phyloP scores from a whole-genome alignment of 2,329 filamentous ascomycete genomes.

The Cladophialophora psammophila region DNA sequence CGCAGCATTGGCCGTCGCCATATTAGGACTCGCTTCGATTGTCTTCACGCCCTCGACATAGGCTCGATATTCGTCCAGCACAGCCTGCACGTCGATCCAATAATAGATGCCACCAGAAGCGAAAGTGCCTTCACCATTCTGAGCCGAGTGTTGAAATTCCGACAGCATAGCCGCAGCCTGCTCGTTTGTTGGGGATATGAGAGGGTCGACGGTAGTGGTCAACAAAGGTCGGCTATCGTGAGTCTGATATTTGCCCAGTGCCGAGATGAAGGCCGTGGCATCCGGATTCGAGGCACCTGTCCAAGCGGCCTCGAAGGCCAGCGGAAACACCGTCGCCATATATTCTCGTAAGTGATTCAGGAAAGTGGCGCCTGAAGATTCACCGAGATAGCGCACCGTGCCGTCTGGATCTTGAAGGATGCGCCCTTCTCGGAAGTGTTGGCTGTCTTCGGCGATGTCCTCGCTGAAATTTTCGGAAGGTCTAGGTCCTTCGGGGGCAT shows the following conservation, averaged over 20 bases:
- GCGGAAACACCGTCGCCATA: constrained; percentile 52
- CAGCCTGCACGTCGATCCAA: constrained; percentile 54
- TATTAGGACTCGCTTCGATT: constrained; percentile 29
- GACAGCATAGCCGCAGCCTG: constrained; percentile 52
- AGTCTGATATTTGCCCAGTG: constrained; percentile 57
- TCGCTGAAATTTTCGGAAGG: constrained; percentile 9
- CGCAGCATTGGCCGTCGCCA: constrained; percentile 57
- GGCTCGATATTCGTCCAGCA: constrained; percentile 45
- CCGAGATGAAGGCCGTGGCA: constrained; percentile 49
- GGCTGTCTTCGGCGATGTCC: constrained; percentile 40
- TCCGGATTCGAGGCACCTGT: constrained; percentile 32
- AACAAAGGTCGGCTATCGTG: constrained; percentile 55
- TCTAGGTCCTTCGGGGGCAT: constrained; percentile 9
- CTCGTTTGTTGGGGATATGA: constrained; percentile 49
- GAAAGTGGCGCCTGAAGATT: constrained; percentile 60
- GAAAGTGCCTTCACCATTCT: constrained; percentile 55
- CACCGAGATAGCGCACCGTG: constrained; percentile 57
- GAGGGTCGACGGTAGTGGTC: constrained; percentile 50
- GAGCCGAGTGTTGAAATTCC: constrained; percentile 55
- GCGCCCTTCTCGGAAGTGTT: constrained; percentile 44
- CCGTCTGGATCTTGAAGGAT: constrained; percentile 57
- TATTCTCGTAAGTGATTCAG: constrained; percentile 60
- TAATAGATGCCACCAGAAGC: constrained; percentile 59
- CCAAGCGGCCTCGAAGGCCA: constrained; percentile 42
- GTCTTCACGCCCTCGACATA: constrained; percentile 25